These are phyloP conservation scores for Linnemannia exigua DNA, from an alignment of 192 early-diverging fungal species.

Conservation along the genomic window DNA sequence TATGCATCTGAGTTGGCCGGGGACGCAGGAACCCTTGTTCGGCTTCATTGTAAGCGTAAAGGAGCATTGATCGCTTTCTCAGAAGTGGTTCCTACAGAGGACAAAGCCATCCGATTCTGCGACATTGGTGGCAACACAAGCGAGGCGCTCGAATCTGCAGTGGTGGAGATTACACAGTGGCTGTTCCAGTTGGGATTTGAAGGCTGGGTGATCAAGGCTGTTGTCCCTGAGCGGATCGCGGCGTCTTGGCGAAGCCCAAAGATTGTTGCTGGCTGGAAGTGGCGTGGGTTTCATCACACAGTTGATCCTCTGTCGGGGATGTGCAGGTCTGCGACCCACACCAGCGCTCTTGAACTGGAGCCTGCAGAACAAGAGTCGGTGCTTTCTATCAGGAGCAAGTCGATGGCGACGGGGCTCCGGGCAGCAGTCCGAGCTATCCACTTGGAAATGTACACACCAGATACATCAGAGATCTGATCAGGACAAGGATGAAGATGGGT, in stretches of 20 bases:
- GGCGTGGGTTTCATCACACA: neutral
- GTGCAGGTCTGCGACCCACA: neutral
- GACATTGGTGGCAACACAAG: slow-evolving; percentile 9
- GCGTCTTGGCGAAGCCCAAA: neutral
- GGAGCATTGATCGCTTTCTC: neutral
- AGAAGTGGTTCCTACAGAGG: neutral
- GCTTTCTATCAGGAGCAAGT: neutral
- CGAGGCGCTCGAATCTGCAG: neutral
- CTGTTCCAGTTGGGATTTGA: neutral
- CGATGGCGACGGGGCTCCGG: neutral
- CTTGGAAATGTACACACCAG: slow-evolving; percentile 2
- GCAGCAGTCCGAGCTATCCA: neutral
- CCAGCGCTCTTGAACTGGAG: neutral
- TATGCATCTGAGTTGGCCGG: slow-evolving; percentile 10
- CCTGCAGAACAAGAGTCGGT: slow-evolving; percentile 23
- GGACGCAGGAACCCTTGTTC: neutral
- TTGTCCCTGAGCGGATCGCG: slow-evolving; percentile 12
- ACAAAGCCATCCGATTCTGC: neutral
- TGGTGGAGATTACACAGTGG: slow-evolving; percentile 4
- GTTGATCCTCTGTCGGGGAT: neutral
- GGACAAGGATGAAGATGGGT: neutral
- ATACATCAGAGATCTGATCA: neutral
- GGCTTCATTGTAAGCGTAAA: neutral
- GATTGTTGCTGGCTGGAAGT: neutral
- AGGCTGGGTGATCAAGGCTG: neutral